These are phyloP conservation scores for Juncus effusus DNA, from an alignment of 176 grass and related monocot genomes.

Conservation along the genomic window DNA sequence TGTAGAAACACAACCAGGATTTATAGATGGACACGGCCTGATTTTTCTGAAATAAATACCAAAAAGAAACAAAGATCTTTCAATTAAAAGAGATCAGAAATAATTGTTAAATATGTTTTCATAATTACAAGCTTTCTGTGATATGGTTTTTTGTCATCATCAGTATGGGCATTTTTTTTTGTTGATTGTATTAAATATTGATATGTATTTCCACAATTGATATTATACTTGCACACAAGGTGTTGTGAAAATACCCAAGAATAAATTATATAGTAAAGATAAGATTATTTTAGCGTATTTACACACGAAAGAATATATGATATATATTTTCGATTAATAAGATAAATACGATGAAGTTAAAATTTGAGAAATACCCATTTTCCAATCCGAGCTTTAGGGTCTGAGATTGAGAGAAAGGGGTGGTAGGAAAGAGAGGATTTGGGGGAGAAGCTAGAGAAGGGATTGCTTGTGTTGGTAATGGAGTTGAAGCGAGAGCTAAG, in stretches of 20 bases:
- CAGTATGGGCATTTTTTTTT: too few species aligned
- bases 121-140: too few species aligned
- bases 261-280: not conserved
- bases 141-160: too few species aligned
- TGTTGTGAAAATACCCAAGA: not conserved
- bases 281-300: not conserved
- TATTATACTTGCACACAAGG: not conserved
- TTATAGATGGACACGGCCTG: constrained; percentile 77
- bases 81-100: too few species aligned
- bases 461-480: constrained; percentile 29
- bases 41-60: constrained; percentile 48
- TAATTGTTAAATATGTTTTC: too few species aligned
- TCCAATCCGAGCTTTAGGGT: constrained; percentile 70
- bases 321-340: too few species aligned
- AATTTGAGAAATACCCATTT: constrained; percentile 43
- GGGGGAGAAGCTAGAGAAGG: constrained; percentile 25
- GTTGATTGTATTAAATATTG: too few species aligned
- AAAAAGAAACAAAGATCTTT: not conserved
- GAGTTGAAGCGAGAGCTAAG: constrained; percentile 27
- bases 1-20: constrained; percentile 76
- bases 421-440: constrained; percentile 22
- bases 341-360: not conserved
- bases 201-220: not conserved
- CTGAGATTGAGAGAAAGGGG: constrained; percentile 68
- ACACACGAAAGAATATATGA: too few species aligned